Base-by-base conservation (phyloP, 129 eudicot species). In the Tagetes erecta region DNA sequence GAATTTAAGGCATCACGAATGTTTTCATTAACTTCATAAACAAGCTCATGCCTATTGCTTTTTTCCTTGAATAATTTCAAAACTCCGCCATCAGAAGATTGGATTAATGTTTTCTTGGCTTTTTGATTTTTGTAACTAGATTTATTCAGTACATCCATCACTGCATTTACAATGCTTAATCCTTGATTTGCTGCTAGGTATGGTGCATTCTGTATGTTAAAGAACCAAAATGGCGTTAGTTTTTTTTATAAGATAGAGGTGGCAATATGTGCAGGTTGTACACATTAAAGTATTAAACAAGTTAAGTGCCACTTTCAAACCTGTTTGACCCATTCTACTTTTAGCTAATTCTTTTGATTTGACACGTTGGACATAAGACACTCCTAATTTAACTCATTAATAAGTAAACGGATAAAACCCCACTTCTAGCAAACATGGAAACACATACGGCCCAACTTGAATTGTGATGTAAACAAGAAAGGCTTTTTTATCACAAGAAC, bases 121-220 rank as follows among this genome's bases (percentile, higher is more conserved):
- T 73, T 85, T 55, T 77, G 87, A 8, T 76, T 83, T 20, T 68
- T 80, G 47, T 68, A 84, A 31, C 84, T 87, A 27, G 91, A 80
- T 6, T 72, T 82, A 13, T 65, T 72, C 40, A 92, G 64, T 42
- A 80, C 89, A 50, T 78, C 85, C 78, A 80, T 71, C 40, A 92
- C 97, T 20, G 91, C 91, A 77, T 80, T 88, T 36, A 76, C 78
- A 34, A 92, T 82, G 52, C 82, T 84, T 71, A 92, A 64, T 33
- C 97, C 96, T 66, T 83, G 80, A 10, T 83, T 81, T 52, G 68
- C 69, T 59, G 96, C 97, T 11, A 92, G 86, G 82, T 89, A 92
- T 34, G 81, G 83, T 49, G 96, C 99, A 81, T 95, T 85, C 97
- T 93, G 89, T 50, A 77, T 11, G 36, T 68, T 13, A 37, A 64